Base-by-base conservation (phyloP, 1,139 yeast species). In the Sugiyamaella novakii region DNA sequence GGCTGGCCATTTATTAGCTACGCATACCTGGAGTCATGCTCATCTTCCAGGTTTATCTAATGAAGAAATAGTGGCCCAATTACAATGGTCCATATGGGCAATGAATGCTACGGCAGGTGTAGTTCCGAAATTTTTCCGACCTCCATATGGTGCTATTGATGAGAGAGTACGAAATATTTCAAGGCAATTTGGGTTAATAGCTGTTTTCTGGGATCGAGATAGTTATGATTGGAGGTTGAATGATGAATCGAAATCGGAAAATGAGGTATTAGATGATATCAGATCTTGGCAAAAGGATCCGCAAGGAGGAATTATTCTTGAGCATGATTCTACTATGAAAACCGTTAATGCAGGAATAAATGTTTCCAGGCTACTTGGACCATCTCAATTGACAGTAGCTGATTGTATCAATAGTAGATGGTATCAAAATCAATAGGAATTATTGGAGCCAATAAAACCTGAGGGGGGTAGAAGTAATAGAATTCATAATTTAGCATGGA, bases 61-160 rank as follows among this genome's bases (percentile, higher is more conserved):
- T 64, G 92, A 87, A 65, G 79, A 87, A 55, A 80, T 91, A n/a
- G 81, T 86, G 51, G 95, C 97, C 0, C 96, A 91, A 65, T 69
- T 91, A 40, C 83, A 91, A 68, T 91, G 97, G 98, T 84, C 95
- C 1, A 81, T 88, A 34, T 91, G 97, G 97, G 96, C 96, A 5
- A 87, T 89, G 94, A 89, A 91, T 69, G 96, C 96, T 2, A 88
- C 97, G 0, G 85, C 87, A 0, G 74, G 81, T 17, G 92, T 89
- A 60, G 66, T 86, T 12, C 97, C 97, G 11, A 84, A 84, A 62
- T 91, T 92, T 85, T 91, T 87, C 66, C 76, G 98, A 54, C 98
- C 98, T 0, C 98, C 98, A 0, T 91, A 87, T 65, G 97, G 97
- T 0, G 97, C 95, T 0, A 75, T 87, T 38, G 98, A 91, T 67